These are phyloP conservation scores for Tricholoma matsutake DNA, from an alignment of 768 basidiomycete species.

Conservation along the genomic window DNA sequence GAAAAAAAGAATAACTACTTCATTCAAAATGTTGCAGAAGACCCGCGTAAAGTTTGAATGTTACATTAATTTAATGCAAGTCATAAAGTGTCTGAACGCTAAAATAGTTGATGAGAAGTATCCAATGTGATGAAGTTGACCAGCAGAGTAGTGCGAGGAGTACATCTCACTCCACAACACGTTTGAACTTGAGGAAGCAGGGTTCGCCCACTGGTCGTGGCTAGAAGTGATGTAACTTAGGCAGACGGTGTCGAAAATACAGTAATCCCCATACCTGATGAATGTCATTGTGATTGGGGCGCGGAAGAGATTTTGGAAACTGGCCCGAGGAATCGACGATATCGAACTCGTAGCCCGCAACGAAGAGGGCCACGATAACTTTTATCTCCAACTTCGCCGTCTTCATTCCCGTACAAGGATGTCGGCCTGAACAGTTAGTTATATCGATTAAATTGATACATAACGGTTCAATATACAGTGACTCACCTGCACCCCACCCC, in stretches of 20 bases:
- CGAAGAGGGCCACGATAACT: conserved; percentile 30
- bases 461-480: neutral
- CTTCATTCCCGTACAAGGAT: conserved; percentile 38
- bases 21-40: no score
- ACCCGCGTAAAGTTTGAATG: no score
- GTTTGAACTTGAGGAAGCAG: neutral
- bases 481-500: conserved; percentile 40
- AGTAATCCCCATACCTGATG: conserved; percentile 19
- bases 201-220: neutral
- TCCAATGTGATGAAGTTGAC: no score
- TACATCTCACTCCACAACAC: neutral
- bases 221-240: neutral
- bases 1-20: no score
- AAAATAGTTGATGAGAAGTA: no score
- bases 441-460: neutral
- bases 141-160: no score
- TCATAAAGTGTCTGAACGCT: no score
- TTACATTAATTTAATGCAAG: no score
- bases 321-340: conserved; percentile 32
- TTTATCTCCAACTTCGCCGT: conserved; percentile 40
- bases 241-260: neutral
- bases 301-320: conserved; percentile 22
- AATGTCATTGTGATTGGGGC: conserved; percentile 31
- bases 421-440: conserved; percentile 28
- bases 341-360: conserved; percentile 32